Evolutionary conservation across 2,329 filamentous ascomycete genomes (phyloP).

Genomic region (Fusarium camptoceras): DNA sequence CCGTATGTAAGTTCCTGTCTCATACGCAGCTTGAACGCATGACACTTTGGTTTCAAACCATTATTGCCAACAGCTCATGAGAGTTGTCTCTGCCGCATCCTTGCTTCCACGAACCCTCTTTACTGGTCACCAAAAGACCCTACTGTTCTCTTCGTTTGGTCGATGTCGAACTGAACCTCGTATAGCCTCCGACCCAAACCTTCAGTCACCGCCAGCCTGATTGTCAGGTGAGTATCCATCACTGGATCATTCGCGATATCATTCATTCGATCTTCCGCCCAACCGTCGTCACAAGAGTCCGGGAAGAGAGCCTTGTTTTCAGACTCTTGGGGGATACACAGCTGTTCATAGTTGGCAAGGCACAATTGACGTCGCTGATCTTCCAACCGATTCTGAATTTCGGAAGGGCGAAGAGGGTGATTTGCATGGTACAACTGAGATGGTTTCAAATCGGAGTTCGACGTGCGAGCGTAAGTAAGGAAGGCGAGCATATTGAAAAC

Average conservation of each 20-base stretch:
- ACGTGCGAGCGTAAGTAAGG: conserved; percentile 5
- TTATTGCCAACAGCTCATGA: neutral
- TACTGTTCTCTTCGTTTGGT: neutral
- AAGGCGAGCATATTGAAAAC: conserved; percentile 31
- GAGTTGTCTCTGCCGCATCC: neutral
- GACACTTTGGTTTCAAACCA: neutral
- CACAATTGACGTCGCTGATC: conserved; percentile 27
- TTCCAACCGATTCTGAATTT: conserved; percentile 30
- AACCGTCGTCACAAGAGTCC: neutral
- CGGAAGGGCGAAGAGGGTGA: conserved; percentile 8
- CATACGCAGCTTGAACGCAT: neutral
- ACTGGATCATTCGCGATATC: conserved; percentile 1
- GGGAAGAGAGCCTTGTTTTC: conserved; percentile 33
- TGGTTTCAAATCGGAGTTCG: neutral
- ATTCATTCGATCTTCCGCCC: conserved; percentile 21
- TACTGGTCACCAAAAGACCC: neutral
- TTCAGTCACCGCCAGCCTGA: conserved; percentile 15
- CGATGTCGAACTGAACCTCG: conserved; percentile 28
- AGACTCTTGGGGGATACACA: neutral
- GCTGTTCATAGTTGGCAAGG: neutral
- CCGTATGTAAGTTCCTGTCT: too few species aligned
- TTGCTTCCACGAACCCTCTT: neutral
- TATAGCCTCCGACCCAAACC: conserved; percentile 35
- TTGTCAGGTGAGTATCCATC: conserved; percentile 5
- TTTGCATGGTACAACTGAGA: conserved; percentile 7